phyloP scores from a whole-genome alignment of 768 basidiomycete genomes.

The Suillus variegatus region DNA sequence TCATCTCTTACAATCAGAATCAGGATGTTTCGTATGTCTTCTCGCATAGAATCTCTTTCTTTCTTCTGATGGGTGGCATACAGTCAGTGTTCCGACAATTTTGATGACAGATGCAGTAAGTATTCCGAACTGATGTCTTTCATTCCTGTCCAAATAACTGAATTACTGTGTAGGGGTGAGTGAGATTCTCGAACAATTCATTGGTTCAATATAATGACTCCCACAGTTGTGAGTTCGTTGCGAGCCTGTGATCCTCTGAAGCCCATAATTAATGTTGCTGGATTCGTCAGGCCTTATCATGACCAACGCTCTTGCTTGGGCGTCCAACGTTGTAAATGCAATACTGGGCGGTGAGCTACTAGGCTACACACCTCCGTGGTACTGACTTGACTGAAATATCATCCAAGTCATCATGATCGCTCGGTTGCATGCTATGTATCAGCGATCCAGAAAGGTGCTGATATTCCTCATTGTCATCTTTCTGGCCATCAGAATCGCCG shows the following conservation, averaged over 20 bases:
- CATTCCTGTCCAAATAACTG: not conserved
- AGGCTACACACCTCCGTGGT: not conserved
- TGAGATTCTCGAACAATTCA: not conserved
- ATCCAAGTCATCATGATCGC: not conserved
- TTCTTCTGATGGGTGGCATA: not conserved
- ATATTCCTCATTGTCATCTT: not conserved
- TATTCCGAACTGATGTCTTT: not conserved
- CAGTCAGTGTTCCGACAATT: not conserved
- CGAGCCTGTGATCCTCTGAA: not conserved
- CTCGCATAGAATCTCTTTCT: not conserved
- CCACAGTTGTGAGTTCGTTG: not conserved
- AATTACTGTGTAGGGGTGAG: not conserved
- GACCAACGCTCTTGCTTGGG: not conserved
- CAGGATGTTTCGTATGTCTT: not conserved
- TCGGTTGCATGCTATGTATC: not conserved
- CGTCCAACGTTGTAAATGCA: too few relatives aligned
- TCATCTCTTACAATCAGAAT: not conserved
- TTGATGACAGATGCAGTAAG: not conserved
- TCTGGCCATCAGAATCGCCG: not conserved
- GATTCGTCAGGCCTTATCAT: not conserved
- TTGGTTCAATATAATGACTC: not conserved
- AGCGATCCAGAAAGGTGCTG: not conserved
- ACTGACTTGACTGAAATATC: not conserved
- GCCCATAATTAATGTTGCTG: not conserved
- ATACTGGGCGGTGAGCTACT: not conserved